Conservation (phyloP, 2,329 filamentous ascomycete genomes). For the Paraconiothyrium sp. region DNA sequence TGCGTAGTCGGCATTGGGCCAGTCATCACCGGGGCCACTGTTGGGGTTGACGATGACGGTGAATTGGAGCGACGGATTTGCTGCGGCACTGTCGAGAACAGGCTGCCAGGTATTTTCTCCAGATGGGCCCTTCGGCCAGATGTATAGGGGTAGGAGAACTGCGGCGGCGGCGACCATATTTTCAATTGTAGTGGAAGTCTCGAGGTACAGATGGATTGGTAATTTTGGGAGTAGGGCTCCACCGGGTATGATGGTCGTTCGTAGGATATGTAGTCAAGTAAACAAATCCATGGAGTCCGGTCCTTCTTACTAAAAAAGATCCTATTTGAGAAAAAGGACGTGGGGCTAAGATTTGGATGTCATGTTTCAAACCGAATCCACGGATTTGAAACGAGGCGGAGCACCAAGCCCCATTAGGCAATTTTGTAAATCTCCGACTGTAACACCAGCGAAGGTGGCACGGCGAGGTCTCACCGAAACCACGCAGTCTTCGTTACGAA, state of each 20-base stretch:
- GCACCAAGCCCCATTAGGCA: neutral
- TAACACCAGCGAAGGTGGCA: neutral
- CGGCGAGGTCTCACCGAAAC: too few relatives aligned
- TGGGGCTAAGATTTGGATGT: neutral
- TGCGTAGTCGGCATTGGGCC: conserved; percentile 9
- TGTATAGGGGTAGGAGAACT: conserved; percentile 7
- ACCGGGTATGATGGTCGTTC: neutral
- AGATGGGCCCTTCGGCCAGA: neutral
- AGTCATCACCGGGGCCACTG: conserved; percentile 7
- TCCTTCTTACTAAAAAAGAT: neutral
- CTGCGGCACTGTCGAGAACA: conserved; percentile 6
- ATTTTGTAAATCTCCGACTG: neutral
- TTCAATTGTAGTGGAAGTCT: neutral
- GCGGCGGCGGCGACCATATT: conserved; percentile 10
- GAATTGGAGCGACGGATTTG: conserved; percentile 7
- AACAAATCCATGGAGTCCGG: neutral
- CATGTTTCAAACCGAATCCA: neutral
- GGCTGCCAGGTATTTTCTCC: conserved; percentile 4
- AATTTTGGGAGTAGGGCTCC: neutral
- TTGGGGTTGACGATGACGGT: conserved; percentile 9
- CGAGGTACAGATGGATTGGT: neutral
- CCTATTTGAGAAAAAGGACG: neutral
- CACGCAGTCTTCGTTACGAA: too few relatives aligned
- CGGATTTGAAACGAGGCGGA: neutral
- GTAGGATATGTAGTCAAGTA: neutral